Conservation (phyloP, 1,284 basidiomycete genomes). For the Trichosporon sp. region DNA sequence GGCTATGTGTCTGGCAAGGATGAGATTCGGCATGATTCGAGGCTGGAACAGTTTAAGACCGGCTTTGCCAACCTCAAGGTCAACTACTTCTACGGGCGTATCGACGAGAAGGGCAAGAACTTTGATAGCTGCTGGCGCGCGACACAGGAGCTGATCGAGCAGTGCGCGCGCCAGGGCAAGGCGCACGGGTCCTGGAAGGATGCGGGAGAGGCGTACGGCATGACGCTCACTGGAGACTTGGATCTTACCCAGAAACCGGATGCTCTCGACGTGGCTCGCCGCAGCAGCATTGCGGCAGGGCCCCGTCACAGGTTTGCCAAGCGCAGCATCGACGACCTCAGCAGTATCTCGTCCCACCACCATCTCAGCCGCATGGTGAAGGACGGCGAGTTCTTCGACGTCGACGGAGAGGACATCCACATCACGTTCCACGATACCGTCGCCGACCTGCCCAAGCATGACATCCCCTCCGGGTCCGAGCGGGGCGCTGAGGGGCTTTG, state of each 20-base stretch:
- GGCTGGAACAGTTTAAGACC: not conserved
- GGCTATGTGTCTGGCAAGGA: not conserved
- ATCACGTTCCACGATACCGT: not conserved
- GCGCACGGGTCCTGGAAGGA: not conserved
- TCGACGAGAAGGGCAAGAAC: not conserved
- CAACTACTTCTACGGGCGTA: not conserved
- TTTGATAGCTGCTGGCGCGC: not conserved
- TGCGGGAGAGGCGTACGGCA: not conserved
- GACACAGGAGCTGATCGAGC: not conserved
- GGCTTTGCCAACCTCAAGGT: not conserved
- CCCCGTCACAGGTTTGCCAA: not conserved
- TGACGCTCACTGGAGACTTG: not conserved
- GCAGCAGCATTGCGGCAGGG: not conserved
- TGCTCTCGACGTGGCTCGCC: not conserved
- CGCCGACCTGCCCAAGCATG: not conserved
- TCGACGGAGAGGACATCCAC: conserved; percentile 1
- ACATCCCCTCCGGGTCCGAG: not conserved
- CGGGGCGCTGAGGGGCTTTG: not conserved
- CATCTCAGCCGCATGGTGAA: not conserved
- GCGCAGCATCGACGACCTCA: not conserved
- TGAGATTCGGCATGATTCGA: not conserved
- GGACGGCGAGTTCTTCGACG: not conserved
- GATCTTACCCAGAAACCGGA: not conserved
- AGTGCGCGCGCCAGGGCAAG: not conserved
- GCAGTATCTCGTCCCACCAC: not conserved